Conservation (phyloP, 371 early-diverging fungal genomes). For the Lichtheimia ramosa region DNA sequence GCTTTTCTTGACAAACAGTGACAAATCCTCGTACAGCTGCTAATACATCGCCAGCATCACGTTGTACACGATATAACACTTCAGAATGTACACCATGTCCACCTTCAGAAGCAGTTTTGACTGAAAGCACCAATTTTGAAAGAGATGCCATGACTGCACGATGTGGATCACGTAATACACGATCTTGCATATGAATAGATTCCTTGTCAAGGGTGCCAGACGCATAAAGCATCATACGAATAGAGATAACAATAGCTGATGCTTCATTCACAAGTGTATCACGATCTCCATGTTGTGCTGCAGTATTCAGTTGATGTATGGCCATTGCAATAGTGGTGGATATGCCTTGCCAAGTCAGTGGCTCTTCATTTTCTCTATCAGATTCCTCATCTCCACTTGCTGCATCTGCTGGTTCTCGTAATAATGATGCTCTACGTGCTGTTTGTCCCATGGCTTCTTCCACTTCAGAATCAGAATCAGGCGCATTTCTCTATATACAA, state of each 20-base stretch:
- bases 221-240: slow-evolving; percentile 83
- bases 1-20: slow-evolving; percentile 34
- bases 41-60: slow-evolving; percentile 64
- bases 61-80: slow-evolving; percentile 30
- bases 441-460: background rate
- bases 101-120: slow-evolving; percentile 79
- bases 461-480: background rate
- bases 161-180: slow-evolving; percentile 67
- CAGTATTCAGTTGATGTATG: slow-evolving; percentile 62
- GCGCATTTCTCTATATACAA: background rate
- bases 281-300: slow-evolving; percentile 55
- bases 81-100: slow-evolving; percentile 61
- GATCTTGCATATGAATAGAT: slow-evolving; percentile 59
- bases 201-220: slow-evolving; percentile 75
- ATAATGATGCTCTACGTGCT: background rate
- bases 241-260: slow-evolving; percentile 71
- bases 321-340: slow-evolving; percentile 58
- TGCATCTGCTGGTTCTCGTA: background rate
- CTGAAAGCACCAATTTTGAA: slow-evolving; percentile 79
- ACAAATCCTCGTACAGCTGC: slow-evolving; percentile 76
- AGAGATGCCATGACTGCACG: slow-evolving; percentile 77
- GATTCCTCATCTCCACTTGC: slow-evolving; percentile 29
- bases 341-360: slow-evolving; percentile 57
- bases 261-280: slow-evolving; percentile 8
- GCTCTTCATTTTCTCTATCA: slow-evolving; percentile 49